phyloP scores from a whole-genome alignment of 176 grass and related monocot species.

The Musa troglodytarum region DNA sequence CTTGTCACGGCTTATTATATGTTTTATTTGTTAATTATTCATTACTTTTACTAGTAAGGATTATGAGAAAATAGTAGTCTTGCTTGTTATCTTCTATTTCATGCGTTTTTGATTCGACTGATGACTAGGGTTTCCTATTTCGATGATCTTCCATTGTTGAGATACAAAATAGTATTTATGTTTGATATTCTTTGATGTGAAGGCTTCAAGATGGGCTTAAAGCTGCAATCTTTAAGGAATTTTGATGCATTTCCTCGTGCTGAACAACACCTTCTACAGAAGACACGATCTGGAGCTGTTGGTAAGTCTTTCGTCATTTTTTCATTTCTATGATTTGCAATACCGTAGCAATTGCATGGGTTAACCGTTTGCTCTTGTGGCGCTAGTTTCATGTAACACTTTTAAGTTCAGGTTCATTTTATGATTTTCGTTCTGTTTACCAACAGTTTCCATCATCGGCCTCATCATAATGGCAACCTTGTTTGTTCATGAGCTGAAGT shows the following conservation, averaged over 20 bases:
- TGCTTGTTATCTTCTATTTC: background rate
- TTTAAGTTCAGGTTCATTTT: background rate
- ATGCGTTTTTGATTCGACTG: background rate
- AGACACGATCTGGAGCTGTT: conserved; percentile 81
- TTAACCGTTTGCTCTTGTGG: conserved; percentile 3
- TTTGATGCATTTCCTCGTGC: conserved; percentile 86
- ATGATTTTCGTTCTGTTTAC: background rate
- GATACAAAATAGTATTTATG: background rate
- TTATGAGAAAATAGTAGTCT: background rate
- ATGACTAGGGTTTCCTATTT: no score
- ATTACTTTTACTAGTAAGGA: background rate
- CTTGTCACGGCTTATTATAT: background rate
- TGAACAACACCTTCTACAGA: conserved; percentile 77
- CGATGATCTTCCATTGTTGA: background rate
- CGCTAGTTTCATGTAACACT: background rate
- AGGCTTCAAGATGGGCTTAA: conserved; percentile 49
- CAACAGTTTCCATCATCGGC: conserved; percentile 64
- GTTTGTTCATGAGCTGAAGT: conserved; percentile 69
- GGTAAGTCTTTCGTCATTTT: conserved; percentile 31
- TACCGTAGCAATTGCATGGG: background rate
- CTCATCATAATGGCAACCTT: conserved; percentile 72
- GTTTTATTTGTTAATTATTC: background rate
- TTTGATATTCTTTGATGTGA: background rate
- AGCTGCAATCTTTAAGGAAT: conserved; percentile 67
- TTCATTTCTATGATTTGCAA: background rate